Evolutionary conservation across 2,329 filamentous ascomycete genomes (phyloP), one percentile per base, ranked within the genome.

Genomic region (Monosporascus cannonballus): DNA sequence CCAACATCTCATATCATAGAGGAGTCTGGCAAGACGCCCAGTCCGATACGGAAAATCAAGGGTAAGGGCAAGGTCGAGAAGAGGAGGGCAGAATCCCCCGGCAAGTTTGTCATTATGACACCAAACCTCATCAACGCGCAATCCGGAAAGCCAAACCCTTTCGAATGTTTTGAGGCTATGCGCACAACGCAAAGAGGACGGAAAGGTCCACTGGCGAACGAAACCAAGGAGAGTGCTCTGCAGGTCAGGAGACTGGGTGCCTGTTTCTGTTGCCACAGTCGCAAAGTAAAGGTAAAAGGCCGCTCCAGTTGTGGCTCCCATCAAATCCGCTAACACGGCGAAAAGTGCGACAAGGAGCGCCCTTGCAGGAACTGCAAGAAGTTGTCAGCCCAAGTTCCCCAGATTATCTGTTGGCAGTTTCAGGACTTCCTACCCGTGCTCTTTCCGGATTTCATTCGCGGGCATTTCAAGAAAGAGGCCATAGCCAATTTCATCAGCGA

Each of bases 381-480:
- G 64, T 71, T 82, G 50, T 71, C 73, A 50, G 63, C 70, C 2
- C 67, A 73, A 48, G 70, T 81, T 15, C 79, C 79, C 2, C 76
- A 80, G 59, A 73, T 78, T 20, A 71, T 83, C 24, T 83, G 80
- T 67, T 83, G 80, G 80, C 78, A 79, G 61, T 83, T 83, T 54
- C 71, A 73, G 41, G 79, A 83, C 61, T 83, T 83, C 54, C 55
- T 77, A 7, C 69, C 71, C 0, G 70, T 77, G 2, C 60, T 83
- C 25, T 82, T 83, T 52, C 80, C 80, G 4, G 68, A 69, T 8
- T 75, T 81, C 52, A 74, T 82, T 37, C 71, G 79, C 6, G 61
- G 61, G 0, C 80, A 83, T 61, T 74, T 83, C 54, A 67, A 65
- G 46, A 77, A 74, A 56, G 76, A 80, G 2, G 71, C 75, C 54